Conservation (phyloP, 2,329 filamentous ascomycete genomes). For the Penicillium sp. region DNA sequence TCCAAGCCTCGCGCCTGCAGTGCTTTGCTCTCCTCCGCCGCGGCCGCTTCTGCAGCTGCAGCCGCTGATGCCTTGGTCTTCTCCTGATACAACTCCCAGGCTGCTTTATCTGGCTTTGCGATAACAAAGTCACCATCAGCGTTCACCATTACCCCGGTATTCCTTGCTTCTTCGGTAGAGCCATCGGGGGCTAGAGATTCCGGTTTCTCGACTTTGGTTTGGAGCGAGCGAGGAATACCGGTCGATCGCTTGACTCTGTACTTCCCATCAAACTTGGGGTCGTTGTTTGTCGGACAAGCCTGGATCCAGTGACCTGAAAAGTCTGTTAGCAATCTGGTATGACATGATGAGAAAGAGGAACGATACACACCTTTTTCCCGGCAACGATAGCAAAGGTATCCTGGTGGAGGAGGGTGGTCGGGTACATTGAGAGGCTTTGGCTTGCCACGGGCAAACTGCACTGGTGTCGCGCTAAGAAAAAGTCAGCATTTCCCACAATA, state of each 20-base stretch:
- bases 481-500: slow-evolving; percentile 29
- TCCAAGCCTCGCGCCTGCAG: slow-evolving; percentile 84
- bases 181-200: slow-evolving; percentile 72
- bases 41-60: slow-evolving; percentile 76
- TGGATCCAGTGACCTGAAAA: slow-evolving; percentile 91
- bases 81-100: slow-evolving; percentile 96
- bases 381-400: slow-evolving; percentile 95
- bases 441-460: slow-evolving; percentile 43
- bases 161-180: slow-evolving; percentile 76
- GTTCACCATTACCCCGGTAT: slow-evolving; percentile 94
- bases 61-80: slow-evolving; percentile 85
- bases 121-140: slow-evolving; percentile 97
- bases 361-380: slow-evolving; percentile 71
- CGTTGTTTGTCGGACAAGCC: slow-evolving; percentile 95
- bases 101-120: slow-evolving; percentile 89
- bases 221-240: slow-evolving; percentile 90
- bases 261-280: slow-evolving; percentile 91
- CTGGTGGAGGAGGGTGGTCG: slow-evolving; percentile 87
- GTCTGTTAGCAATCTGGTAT: slow-evolving; percentile 26
- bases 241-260: slow-evolving; percentile 94
- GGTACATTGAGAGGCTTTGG: slow-evolving; percentile 67
- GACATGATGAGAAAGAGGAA: background rate
- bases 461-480: slow-evolving; percentile 45
- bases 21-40: slow-evolving; percentile 77
- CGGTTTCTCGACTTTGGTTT: slow-evolving; percentile 94